Conservation (phyloP, 2,329 filamentous ascomycete species). For the Sporothrix protearum region DNA sequence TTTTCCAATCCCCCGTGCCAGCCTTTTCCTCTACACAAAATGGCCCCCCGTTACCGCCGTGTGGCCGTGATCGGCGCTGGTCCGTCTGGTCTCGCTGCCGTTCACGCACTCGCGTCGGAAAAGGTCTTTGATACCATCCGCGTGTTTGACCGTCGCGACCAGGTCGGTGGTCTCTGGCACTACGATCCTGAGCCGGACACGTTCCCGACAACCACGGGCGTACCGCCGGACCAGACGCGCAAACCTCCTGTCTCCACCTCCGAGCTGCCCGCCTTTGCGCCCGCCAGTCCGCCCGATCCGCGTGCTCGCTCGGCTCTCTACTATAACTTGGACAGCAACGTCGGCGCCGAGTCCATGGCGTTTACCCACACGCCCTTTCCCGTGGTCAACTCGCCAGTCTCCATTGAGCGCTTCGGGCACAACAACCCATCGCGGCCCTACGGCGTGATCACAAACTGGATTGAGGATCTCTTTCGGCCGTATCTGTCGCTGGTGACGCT, state of each 20-base stretch:
- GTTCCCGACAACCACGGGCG: not conserved
- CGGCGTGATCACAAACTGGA: slow-evolving; percentile 52
- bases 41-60: slow-evolving; percentile 13
- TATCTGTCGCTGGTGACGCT: slow-evolving; percentile 39
- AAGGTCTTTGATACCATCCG: slow-evolving; percentile 16
- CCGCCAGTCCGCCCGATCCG: not conserved
- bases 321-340: slow-evolving; percentile 20
- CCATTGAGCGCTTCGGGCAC: slow-evolving; percentile 37
- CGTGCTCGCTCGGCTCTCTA: slow-evolving; percentile 17
- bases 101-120: slow-evolving; percentile 11
- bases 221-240: not conserved
- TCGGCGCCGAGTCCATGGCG: slow-evolving; percentile 15
- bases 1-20: not conserved
- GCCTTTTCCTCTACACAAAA: not conserved
- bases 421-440: slow-evolving; percentile 62
- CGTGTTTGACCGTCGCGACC: slow-evolving; percentile 22
- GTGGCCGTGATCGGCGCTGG: slow-evolving; percentile 24
- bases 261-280: not conserved
- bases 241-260: not conserved
- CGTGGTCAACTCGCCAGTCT: not conserved
- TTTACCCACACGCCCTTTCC: slow-evolving; percentile 19
- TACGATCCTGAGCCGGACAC: slow-evolving; percentile 10
- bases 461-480: slow-evolving; percentile 47
- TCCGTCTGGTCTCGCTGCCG: slow-evolving; percentile 9
- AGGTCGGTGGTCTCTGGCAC: slow-evolving; percentile 17